Evolutionary conservation across 257 asterid genomes (phyloP), one percentile per base, ranked within the genome.

Genomic region (Capsicum rhomboideum): DNA sequence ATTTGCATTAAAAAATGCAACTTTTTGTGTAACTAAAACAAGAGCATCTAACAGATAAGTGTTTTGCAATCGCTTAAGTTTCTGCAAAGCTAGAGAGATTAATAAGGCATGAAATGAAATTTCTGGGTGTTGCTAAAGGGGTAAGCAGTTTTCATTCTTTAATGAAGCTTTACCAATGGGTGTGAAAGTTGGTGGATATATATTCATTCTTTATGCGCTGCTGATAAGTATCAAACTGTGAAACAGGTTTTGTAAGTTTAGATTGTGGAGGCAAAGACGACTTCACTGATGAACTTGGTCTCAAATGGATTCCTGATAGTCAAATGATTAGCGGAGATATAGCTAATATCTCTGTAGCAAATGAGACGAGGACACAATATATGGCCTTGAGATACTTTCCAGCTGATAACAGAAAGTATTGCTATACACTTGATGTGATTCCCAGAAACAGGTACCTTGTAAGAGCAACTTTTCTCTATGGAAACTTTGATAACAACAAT

Each of bases 381-480:
- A 84, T 10, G 85, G 91, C 93, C 7, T 84, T 97, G 49, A 93
- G 98, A 89, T 93, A 85, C 85, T 97, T 95, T 88, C 98, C 98
- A 10, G 97, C 96, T 4, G 98, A 97, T 90, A 84, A 87, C 79
- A 91, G 90, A 50, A 97, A 97, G 87, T 97, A 97, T 88, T 97
- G 99, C 88, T 97, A 97, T 90, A 88, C 91, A 0, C 93, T 97
- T 72, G 82, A 86, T 88, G 98, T 95, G 23, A 71, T 88, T 61
- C 89, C 93, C 82, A 90, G 99, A 86, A 95, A 94, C 79, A 90
- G 98, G 84, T 93, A 93, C 89, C 99, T 97, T 71, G 75, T 97
- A 84, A 91, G 99, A 84, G 94, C 98, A 4, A 92, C 93, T 79
- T 97, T 97, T 93, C 91, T 97, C 89, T 97, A 97, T 55, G 98